Evolutionary conservation across 345 rosid species (phyloP), one percentile per base, ranked within the genome.

Genomic region (Laguncularia racemosa): DNA sequence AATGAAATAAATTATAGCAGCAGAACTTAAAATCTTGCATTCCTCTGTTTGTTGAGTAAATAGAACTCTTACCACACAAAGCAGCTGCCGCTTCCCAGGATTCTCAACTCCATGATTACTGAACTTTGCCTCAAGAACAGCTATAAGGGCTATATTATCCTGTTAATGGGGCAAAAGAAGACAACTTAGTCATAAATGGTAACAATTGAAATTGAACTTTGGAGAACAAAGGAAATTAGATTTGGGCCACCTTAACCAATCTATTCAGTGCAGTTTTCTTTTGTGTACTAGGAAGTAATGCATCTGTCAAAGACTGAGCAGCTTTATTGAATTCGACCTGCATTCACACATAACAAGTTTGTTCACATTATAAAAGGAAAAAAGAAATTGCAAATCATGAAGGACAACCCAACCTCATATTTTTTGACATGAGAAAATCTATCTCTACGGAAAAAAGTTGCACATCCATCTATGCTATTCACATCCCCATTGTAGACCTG

Each of bases 271-370:
- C 96, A 82, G 72, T 59, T 78, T 84, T 93, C 79, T 85, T 87
- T 76, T 93, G 97, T 20, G 84, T 61, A 68, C 73, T 69, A 69
- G 91, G 97, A 58, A 89, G 82, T 44, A 83, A 73, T 52, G 89
- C 97, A 58, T 89, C 99, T 6, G 97, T 89, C 81, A 93, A 74
- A 57, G 99, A 93, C 70, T 93, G 99, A 20, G 99, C 96, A 73
- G 99, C 99, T 71, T 87, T 93, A 63, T 89, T 93, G 73, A 93
- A 93, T 62, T 93, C 99, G 79, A 93, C 99, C 99, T 93, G 75
- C 68, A 70, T 16, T 46, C 43, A 55, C 12, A 12, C 13, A 53
- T 16, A 1, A 12, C 46, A 2, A 20, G 47, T 33, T 45, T 43
- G 19, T 44, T 21, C 28, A 21, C 20, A 48, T 14, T 44, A 53